Percentiles rank a stretch among this genome's conserved stretches.
Evolutionary conservation across 139 green algal genomes (phyloP).

Genomic region (Spirogloea muscicola): DNA sequence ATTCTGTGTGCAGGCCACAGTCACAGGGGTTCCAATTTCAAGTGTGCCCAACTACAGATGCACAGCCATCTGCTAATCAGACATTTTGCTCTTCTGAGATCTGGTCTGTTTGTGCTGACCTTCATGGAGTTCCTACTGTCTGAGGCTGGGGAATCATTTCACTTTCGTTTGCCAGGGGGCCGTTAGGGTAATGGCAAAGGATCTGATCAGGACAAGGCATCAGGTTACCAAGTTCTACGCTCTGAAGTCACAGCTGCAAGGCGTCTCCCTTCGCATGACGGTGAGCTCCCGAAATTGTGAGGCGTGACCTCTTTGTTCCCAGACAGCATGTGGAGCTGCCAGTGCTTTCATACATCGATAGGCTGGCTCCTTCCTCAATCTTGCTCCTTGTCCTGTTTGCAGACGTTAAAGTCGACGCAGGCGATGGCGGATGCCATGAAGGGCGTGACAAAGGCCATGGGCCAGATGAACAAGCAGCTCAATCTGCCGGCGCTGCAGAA

Average conservation of each 20-base stretch:
- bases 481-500: constrained; percentile 72
- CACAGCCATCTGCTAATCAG: too few species aligned
- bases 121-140: too few species aligned
- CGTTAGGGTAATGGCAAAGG: constrained; percentile 98
- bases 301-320: not conserved
- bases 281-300: constrained; percentile 55
- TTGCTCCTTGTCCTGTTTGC: constrained; percentile 2
- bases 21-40: too few species aligned
- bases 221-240: constrained; percentile 96
- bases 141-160: too few species aligned
- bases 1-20: too few species aligned
- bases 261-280: constrained; percentile 87
- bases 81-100: too few species aligned
- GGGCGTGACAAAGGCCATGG: constrained; percentile 90
- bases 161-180: constrained; percentile 83
- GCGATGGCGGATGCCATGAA: constrained; percentile 95
- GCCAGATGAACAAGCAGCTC: constrained; percentile 90
- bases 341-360: not conserved
- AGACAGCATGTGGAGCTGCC: not conserved
- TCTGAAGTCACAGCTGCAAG: constrained; percentile 95
- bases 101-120: too few species aligned
- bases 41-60: too few species aligned
- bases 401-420: constrained; percentile 96
- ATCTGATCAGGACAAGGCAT: constrained; percentile 90
- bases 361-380: not conserved